Base-by-base conservation (phyloP, 2,329 filamentous ascomycete species). In the Nakataea oryzae region DNA sequence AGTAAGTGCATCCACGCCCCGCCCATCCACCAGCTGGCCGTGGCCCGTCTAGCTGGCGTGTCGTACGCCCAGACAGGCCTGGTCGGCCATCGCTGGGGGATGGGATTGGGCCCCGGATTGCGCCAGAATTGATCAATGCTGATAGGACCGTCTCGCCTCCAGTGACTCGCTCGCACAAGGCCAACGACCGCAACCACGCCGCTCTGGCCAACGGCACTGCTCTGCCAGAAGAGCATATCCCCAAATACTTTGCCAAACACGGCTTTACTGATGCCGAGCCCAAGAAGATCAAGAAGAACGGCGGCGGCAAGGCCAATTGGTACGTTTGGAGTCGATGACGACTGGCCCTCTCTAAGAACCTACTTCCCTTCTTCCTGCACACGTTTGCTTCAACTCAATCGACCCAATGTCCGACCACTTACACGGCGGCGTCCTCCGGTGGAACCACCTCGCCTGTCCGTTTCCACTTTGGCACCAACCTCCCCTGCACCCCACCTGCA, bases 81-180 rank as follows among this genome's bases (percentile, higher is more conserved):
- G 6, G 6, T 14, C 7, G 17, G 55, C 55, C 55, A 13, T 57
- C 26, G 9, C n/a, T 41, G 21, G 12, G 41, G 54, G 24, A 21
- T 56, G 17, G 54, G 14, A 24, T n/a, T 5, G 21, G n/a, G n/a
- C 3, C 41, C 41, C 41, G 9, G 21, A n/a, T 8, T n/a, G n/a
- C 54, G 12, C 41, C 41, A n/a, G 41, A 3, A 17, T 30, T 14
- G 27, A 57, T 13, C 17, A 17, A 27, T 21, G 55, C 55, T 57
- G 21, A 32, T 57, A 58, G 66, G 54, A 63, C 64, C 66, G 63
- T 64, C 64, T 11, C 34, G 2, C 54, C 27, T 3, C 8, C 8
- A 96, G 93, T 99, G 93, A 97, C 95, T 80, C 93, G 95, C 75
- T 96, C 93, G 67, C 91, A 93, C 86, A 99, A 97, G 82, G 85